Percentiles rank a stretch among this genome's conserved stretches.
Evolutionary conservation across 257 asterid species (phyloP).

Genomic region (Solanum lycopersicoides): DNA sequence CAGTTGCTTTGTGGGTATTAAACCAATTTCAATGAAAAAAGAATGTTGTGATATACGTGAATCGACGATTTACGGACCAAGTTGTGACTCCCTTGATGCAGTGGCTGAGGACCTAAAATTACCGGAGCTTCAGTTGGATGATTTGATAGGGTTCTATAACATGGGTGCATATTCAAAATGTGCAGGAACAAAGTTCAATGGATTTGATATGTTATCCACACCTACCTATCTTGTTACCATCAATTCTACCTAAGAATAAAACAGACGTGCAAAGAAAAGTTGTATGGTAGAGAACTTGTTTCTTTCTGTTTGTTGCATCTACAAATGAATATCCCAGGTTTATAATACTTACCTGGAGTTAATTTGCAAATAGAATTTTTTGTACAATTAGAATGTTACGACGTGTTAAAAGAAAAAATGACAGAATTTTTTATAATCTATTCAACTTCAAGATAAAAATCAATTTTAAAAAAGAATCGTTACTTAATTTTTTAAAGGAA

Average conservation of each 20-base stretch:
- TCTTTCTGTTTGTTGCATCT: too few relatives aligned
- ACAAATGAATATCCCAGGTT: too few relatives aligned
- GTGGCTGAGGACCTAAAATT: not conserved
- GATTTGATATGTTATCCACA: not conserved
- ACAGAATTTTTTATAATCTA: too few relatives aligned
- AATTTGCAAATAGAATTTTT: too few relatives aligned
- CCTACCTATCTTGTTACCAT: not conserved
- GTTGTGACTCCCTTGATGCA: not conserved
- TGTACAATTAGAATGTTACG: too few relatives aligned
- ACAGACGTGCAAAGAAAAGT: too few relatives aligned
- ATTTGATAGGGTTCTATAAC: conserved; percentile 2
- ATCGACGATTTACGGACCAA: not conserved
- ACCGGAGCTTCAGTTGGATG: not conserved
- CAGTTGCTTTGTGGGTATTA: not conserved
- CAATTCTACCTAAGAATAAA: not conserved
- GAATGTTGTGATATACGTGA: not conserved
- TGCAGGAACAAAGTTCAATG: not conserved
- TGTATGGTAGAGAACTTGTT: too few relatives aligned
- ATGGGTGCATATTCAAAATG: not conserved
- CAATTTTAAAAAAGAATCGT: too few relatives aligned
- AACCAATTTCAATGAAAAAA: not conserved
- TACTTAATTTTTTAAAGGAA: too few relatives aligned
- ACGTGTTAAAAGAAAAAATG: too few relatives aligned
- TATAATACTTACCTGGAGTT: too few relatives aligned
- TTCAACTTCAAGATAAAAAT: too few relatives aligned